A percentile compares a stretch with the other conserved stretches of the same genome.
These are phyloP conservation scores for Nakataea oryzae DNA, from an alignment of 2,329 filamentous ascomycete species.

Conservation along the genomic window DNA sequence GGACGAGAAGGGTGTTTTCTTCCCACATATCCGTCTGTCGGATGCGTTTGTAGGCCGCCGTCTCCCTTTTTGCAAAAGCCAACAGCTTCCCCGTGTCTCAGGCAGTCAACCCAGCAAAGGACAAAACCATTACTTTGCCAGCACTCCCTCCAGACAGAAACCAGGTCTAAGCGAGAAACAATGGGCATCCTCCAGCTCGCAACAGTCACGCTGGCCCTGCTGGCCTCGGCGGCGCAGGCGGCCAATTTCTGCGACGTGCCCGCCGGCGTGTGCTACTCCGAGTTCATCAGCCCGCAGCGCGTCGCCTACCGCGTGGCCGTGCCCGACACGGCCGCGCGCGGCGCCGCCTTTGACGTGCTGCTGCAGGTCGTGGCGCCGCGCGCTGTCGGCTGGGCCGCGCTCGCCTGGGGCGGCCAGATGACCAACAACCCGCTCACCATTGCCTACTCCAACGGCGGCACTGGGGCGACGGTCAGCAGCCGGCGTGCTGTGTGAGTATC, in stretches of 20 bases:
- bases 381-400: constrained; percentile 26
- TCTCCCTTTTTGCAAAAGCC: too few species aligned
- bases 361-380: constrained; percentile 27
- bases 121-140: too few species aligned
- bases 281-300: constrained; percentile 14
- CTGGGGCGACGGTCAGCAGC: constrained; percentile 22
- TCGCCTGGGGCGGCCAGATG: constrained; percentile 30
- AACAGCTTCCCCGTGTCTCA: too few species aligned
- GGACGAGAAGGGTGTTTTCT: not conserved
- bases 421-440: constrained; percentile 28
- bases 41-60: too few species aligned
- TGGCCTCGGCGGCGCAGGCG: constrained; percentile 4
- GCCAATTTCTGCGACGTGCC: constrained; percentile 18
- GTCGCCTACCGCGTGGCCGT: constrained; percentile 18
- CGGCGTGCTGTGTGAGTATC: constrained; percentile 23
- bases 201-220: constrained; percentile 9
- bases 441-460: constrained; percentile 25
- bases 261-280: constrained; percentile 19
- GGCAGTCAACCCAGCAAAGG: not conserved
- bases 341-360: constrained; percentile 22
- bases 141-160: too few species aligned
- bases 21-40: not conserved
- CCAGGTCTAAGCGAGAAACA: not conserved
- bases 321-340: constrained; percentile 17
- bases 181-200: constrained; percentile 15